These are phyloP conservation scores for Pseudogymnoascus sp. DNA, from an alignment of 2,329 filamentous ascomycete species.

Conservation along the genomic window DNA sequence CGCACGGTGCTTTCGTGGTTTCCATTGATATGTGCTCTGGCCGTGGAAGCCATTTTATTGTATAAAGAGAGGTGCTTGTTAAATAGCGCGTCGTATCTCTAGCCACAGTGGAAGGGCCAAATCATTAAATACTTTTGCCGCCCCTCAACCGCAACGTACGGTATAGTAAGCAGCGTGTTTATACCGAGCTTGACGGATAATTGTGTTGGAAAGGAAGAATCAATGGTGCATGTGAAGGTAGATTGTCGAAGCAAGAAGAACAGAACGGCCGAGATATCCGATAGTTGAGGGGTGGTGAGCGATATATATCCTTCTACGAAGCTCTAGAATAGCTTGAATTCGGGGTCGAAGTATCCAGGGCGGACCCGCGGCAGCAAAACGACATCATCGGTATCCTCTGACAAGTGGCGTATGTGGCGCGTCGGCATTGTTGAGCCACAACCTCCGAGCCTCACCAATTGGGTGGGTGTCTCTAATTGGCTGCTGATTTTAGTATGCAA, in stretches of 20 bases:
- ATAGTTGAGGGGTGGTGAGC: not conserved
- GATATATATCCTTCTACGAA: not conserved
- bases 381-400: not conserved
- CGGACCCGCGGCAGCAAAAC: not conserved
- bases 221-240: not conserved
- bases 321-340: not conserved
- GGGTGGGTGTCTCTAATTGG: not conserved
- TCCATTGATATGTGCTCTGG: conserved; percentile 14
- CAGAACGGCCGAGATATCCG: not conserved
- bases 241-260: not conserved
- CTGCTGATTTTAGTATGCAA: conserved; percentile 5
- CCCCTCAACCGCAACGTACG: not conserved
- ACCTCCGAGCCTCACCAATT: not conserved
- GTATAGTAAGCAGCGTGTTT: not conserved
- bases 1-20: conserved; percentile 19
- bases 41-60: not conserved
- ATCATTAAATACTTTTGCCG: not conserved
- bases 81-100: not conserved
- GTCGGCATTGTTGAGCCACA: conserved; percentile 6
- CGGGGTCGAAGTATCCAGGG: conserved; percentile 1
- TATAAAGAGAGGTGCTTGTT: not conserved
- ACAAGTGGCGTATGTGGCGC: conserved; percentile 5
- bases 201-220: not conserved
- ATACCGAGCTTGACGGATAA: not conserved
- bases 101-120: not conserved